Percentiles rank a stretch among this genome's conserved stretches.
These are phyloP conservation scores for Candida pini DNA, from an alignment of 805 yeast species.

Conservation along the genomic window DNA sequence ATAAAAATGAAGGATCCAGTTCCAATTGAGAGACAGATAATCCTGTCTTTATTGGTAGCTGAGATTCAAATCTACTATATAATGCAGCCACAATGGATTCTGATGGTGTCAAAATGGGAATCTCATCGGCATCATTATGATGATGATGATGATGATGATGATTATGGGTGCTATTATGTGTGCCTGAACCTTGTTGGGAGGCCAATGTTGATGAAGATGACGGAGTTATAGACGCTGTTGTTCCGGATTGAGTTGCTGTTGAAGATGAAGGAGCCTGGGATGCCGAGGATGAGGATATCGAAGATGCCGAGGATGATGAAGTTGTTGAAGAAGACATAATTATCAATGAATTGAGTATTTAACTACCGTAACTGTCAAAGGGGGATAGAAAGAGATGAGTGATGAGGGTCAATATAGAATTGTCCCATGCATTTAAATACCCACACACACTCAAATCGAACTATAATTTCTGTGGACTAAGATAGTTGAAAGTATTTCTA, in stretches of 20 bases:
- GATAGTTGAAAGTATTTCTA: no score
- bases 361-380: no score
- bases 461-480: no score
- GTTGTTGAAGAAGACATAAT: no score
- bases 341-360: no score
- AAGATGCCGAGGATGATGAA: no score
- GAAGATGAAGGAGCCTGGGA: no score
- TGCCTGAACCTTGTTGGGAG: background rate
- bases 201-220: background rate
- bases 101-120: constrained; percentile 4
- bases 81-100: constrained; percentile 31
- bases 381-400: no score
- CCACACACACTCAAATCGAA: no score
- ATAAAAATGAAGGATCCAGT: constrained; percentile 30
- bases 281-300: no score
- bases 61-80: constrained; percentile 26
- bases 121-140: constrained; percentile 2
- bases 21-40: constrained; percentile 31
- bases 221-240: background rate
- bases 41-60: constrained; percentile 34
- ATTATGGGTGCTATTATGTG: background rate
- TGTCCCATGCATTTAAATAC: no score
- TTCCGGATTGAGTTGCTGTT: background rate
- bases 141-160: background rate
- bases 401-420: no score